Conservation (phyloP, 257 asterid genomes). For the Echium plantagineum region DNA sequence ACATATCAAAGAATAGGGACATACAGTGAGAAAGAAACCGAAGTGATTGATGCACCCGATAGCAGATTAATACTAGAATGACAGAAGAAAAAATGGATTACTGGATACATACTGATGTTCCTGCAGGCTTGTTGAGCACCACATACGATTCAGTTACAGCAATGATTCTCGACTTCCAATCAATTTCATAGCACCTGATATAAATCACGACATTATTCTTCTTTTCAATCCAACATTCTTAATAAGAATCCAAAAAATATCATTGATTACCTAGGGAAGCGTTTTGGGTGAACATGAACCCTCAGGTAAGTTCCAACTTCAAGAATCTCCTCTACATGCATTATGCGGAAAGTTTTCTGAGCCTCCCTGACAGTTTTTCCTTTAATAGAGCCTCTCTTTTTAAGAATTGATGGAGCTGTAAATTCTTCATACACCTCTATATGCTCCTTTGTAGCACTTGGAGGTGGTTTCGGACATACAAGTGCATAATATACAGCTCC, state of each 20-base stretch:
- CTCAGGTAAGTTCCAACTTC: conserved; percentile 90
- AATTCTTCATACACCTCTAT: conserved; percentile 44
- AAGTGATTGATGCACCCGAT: too few relatives aligned
- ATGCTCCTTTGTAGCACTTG: conserved; percentile 69
- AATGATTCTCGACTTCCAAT: conserved; percentile 84
- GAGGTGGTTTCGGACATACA: conserved; percentile 90
- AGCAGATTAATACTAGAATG: too few relatives aligned
- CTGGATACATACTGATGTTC: conserved; percentile 72
- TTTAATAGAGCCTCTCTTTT: conserved; percentile 59
- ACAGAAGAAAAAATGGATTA: too few relatives aligned
- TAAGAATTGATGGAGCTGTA: conserved; percentile 62
- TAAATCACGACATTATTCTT: conserved; percentile 8
- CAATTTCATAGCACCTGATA: conserved; percentile 84
- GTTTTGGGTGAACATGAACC: conserved; percentile 93
- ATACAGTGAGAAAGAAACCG: not conserved
- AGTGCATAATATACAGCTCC: conserved; percentile 91
- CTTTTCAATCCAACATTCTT: not conserved
- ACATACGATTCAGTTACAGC: conserved; percentile 62
- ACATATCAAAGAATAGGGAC: not conserved
- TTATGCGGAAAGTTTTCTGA: conserved; percentile 71
- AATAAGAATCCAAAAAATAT: not conserved
- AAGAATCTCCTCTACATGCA: conserved; percentile 48
- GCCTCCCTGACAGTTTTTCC: conserved; percentile 88
- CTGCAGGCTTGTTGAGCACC: conserved; percentile 93
- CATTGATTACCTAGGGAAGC: conserved; percentile 69